Evolutionary conservation across 1,284 basidiomycete species (phyloP), one percentile per base, ranked within the genome.

Genomic region (Boletus calvinii): DNA sequence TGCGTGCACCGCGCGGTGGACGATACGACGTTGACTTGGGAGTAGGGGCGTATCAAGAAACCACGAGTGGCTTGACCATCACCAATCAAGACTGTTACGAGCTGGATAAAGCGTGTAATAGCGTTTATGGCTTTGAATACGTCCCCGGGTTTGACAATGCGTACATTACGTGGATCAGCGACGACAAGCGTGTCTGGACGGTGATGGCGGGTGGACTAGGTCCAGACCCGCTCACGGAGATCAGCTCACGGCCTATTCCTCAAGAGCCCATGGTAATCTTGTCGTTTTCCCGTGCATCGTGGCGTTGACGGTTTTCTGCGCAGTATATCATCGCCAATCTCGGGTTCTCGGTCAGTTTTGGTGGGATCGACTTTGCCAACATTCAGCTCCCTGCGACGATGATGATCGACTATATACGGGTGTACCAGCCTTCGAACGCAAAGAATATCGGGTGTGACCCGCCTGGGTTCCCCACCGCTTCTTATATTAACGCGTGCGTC

Each of bases 141-240:
- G 58, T 59, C 30, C 69, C 68, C 13, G 70, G 68, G 11, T 72
- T 71, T 29, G 65, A 71, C 46, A 69, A 75, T 26, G 76, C 72
- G 3, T 79, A 77, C 59, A 72, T 81, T 29, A 75, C 74, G n/a
- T 83, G 81, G 81, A 64, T 72, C 54, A 69, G 66, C 46, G 63
- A 72, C 30, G 72, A 67, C 51, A 66, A 72, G 52, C 64, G 66
- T 11, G 71, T 70, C 34, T 83, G 79, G 79, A 80, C 75, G 9
- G 63, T 80, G 56, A 65, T 64, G 20, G 69, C 72, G 4, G 63
- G 59, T 12, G 73, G 74, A 8, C 40, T 81, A 15, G 72, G 58
- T 3, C 54, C 74, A 5, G 75, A 83, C 59, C 48, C 46, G 57
- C 70, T 45, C 57, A 72, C 53, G 20, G 70, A 79, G 46, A 77